These are phyloP conservation scores for Xylaria palmicola DNA, from an alignment of 495 filamentous ascomycete genomes.

Conservation along the genomic window DNA sequence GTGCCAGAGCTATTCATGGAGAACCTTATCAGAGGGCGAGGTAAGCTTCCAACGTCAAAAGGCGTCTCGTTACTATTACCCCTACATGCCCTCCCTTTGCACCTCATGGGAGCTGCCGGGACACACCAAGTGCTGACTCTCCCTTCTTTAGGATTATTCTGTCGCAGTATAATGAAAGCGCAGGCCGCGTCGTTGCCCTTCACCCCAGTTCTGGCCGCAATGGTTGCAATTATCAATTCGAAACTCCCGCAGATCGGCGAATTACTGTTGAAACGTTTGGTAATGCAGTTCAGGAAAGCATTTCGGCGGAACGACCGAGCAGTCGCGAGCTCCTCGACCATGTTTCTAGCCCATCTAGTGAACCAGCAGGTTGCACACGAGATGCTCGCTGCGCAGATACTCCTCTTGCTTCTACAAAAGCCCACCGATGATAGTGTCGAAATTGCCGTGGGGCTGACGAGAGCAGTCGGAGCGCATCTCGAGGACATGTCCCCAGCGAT, in stretches of 20 bases:
- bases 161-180: constrained; percentile 94
- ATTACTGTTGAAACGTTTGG: constrained; percentile 77
- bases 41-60: background rate
- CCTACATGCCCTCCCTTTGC: background rate
- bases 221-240: constrained; percentile 96
- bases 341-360: constrained; percentile 90
- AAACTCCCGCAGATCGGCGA: constrained; percentile 95
- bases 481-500: constrained; percentile 91
- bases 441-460: constrained; percentile 88
- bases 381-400: constrained; percentile 85
- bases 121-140: background rate
- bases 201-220: constrained; percentile 89
- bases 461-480: constrained; percentile 88
- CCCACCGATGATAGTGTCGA: constrained; percentile 98
- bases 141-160: constrained; percentile 68
- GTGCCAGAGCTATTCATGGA: constrained; percentile 93
- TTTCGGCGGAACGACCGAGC: constrained; percentile 97
- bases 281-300: constrained; percentile 91
- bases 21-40: constrained; percentile 82
- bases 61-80: background rate
- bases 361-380: constrained; percentile 97
- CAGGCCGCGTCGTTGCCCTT: constrained; percentile 96
- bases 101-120: too few relatives aligned
- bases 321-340: constrained; percentile 85
- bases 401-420: constrained; percentile 84